Evolutionary conservation across 1,284 basidiomycete genomes (phyloP), one percentile per base, ranked within the genome.

Genomic region (Boletus hoseneyae): DNA sequence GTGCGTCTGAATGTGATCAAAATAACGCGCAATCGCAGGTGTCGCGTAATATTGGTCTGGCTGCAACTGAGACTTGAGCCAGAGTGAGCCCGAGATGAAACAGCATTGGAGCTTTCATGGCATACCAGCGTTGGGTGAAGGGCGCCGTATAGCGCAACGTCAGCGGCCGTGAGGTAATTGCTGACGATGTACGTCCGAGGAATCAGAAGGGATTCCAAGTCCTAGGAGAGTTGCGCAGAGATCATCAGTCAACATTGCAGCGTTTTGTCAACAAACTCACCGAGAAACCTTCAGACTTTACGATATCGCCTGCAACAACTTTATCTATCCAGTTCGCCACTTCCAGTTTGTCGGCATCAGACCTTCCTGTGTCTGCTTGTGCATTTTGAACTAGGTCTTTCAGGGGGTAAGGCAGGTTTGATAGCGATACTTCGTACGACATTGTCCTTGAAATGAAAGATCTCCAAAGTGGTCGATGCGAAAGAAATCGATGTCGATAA

Each of bases 11-110:
- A 97, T 82, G 68, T 96, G 90, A 67, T 94, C 88, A 66, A 97
- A 96, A 77, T 95, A 96, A 46, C 95, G 90, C 40, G 90, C 89
- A 42, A 97, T 70, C 23, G 90, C 80, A 6, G 94, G 91, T 50
- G 82, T 79, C 25, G 83, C 71, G 65, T 87, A 85, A 72, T 90
- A 85, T 67, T 88, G 80, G 19, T 77, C 58, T 0, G 86, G 73
- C 55, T 80, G 78, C 23, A 86, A 69, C 65, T 82, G 80, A 7
- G 84, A 80, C 89, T 91, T 61, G 48, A 32, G 42, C 41, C 51
- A 53, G 25, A 57, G 58, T 56, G 29, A 55, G 56, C 54, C 42
- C 49, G 11, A 43, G 30, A n/a, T 2, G 13, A 13, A 30, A 42
- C 12, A 15, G 21, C n/a, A 36, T 44, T 43, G 1, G n/a, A 43